phyloP scores from a whole-genome alignment of 352 stramenopile species.

The Phytophthora sp. region DNA sequence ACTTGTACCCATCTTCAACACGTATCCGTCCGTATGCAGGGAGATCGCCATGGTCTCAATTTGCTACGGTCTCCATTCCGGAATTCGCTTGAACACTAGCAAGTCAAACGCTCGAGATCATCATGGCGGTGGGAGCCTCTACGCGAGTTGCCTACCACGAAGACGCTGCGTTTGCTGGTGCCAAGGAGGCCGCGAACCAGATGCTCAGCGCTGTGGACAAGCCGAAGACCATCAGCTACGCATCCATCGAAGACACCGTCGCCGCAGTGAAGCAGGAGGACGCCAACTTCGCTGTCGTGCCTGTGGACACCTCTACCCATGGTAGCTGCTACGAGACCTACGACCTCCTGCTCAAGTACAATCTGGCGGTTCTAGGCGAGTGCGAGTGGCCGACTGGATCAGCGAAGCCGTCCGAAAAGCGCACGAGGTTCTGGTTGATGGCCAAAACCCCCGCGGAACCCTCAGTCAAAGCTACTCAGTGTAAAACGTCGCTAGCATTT shows the following conservation, averaged over 20 bases:
- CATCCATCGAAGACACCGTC: conserved; percentile 55
- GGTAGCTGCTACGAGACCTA: conserved; percentile 98
- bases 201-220: conserved; percentile 18
- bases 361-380: conserved; percentile 70
- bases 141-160: conserved; percentile 27
- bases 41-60: conserved; percentile 7
- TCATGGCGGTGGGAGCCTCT: conserved; percentile 14
- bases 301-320: conserved; percentile 95
- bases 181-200: conserved; percentile 19
- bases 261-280: conserved; percentile 74
- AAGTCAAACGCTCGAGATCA: background rate
- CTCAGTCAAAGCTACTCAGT: conserved; percentile 27
- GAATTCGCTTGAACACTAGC: conserved; percentile 16
- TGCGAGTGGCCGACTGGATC: conserved; percentile 44
- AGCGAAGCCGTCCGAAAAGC: background rate
- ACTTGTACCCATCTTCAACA: conserved; percentile 18
- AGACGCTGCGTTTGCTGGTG: background rate
- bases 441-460: conserved; percentile 47
- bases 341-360: conserved; percentile 78
- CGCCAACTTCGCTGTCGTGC: conserved; percentile 93
- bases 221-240: conserved; percentile 14
- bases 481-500: conserved; percentile 79
- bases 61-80: conserved; percentile 16
- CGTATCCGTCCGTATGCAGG: background rate
- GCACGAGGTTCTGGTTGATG: conserved; percentile 92